These are phyloP conservation scores for Puccinia triticina DNA, from an alignment of 1,284 basidiomycete genomes.

Conservation along the genomic window DNA sequence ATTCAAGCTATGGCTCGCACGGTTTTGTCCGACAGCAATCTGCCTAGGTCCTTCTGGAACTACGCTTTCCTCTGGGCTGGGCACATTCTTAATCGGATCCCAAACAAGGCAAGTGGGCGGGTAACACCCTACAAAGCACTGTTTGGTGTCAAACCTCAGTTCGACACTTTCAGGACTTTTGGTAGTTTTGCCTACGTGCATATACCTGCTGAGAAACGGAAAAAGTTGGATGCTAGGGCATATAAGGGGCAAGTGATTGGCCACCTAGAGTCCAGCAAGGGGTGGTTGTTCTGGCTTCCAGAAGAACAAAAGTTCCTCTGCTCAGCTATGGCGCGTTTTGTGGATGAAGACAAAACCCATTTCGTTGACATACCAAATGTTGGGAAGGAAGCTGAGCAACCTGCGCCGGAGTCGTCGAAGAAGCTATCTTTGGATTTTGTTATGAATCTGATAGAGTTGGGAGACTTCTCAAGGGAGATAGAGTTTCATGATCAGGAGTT, in stretches of 20 bases:
- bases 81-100: constrained; percentile 10
- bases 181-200: constrained; percentile 3
- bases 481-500: not conserved
- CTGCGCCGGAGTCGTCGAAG: not conserved
- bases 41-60: constrained; percentile 10
- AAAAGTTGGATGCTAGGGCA: constrained; percentile 17
- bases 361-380: no score
- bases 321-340: not conserved
- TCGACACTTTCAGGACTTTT: not conserved
- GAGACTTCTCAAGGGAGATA: not conserved
- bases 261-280: not conserved
- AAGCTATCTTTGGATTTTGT: not conserved
- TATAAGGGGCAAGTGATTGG: not conserved
- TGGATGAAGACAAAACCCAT: not conserved
- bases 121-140: constrained; percentile 11
- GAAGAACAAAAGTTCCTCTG: not conserved
- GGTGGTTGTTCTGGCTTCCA: no score
- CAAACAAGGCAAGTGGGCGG: not conserved
- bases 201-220: not conserved
- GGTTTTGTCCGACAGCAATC: not conserved
- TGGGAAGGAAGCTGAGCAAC: no score
- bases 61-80: no score
- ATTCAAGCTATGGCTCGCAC: not conserved
- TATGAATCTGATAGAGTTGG: not conserved
- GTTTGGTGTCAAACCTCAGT: not conserved